Evolutionary conservation across 768 basidiomycete species (phyloP).

Genomic region (Suillus subaureus): DNA sequence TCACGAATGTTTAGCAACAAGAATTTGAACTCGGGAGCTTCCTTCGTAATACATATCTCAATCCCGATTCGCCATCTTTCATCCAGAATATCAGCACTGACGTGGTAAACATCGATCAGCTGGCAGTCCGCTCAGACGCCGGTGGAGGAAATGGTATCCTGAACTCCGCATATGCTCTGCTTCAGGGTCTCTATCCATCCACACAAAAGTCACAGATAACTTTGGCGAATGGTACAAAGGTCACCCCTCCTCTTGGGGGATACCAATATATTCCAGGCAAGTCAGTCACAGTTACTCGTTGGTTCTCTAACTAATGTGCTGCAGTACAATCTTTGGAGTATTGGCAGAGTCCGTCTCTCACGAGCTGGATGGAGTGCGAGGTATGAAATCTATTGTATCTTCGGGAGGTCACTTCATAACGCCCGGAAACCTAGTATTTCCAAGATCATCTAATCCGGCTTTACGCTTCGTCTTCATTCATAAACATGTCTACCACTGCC

Average conservation of each 20-base stretch:
- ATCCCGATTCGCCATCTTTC: not conserved
- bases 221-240: conserved; percentile 18
- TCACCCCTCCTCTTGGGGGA: conserved; percentile 18
- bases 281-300: conserved; percentile 17
- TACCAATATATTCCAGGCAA: conserved; percentile 22
- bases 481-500: conserved; percentile 54
- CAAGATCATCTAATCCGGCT: conserved; percentile 22
- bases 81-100: not conserved
- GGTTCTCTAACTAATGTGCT: conserved; percentile 68
- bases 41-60: conserved; percentile 36
- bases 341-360: conserved; percentile 59
- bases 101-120: not conserved
- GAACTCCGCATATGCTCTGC: conserved; percentile 9
- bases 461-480: conserved; percentile 34
- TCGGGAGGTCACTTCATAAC: not conserved
- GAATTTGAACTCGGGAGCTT: conserved; percentile 57
- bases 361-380: conserved; percentile 72
- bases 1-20: conserved; percentile 48
- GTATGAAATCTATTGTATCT: conserved; percentile 25
- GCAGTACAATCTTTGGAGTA: conserved; percentile 62
- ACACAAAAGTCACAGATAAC: conserved; percentile 18
- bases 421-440: conserved; percentile 26
- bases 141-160: not conserved
- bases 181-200: conserved; percentile 19
- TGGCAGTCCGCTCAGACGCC: not conserved